Conservation (phyloP, 495 filamentous ascomycete species). For the Apodospora peruviana region DNA sequence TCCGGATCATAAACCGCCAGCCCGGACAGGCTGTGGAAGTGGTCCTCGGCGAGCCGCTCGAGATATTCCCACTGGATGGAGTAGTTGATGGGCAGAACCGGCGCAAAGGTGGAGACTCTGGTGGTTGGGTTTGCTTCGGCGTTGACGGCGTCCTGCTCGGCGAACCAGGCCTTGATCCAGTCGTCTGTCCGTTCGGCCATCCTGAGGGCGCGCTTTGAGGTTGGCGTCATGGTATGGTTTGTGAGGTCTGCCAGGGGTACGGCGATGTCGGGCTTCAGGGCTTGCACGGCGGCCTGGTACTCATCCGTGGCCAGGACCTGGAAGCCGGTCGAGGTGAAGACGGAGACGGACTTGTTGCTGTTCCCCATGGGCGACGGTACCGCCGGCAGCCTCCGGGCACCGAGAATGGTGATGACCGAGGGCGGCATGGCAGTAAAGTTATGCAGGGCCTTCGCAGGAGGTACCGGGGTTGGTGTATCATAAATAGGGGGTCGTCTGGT, state of each 20-base stretch:
- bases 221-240: conserved; percentile 46
- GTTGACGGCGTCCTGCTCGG: conserved; percentile 46
- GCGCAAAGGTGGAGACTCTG: conserved; percentile 61
- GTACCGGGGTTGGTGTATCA: conserved; percentile 26
- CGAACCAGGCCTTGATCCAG: conserved; percentile 67
- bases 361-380: conserved; percentile 69
- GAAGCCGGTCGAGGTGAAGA: conserved; percentile 83
- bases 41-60: conserved; percentile 53
- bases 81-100: conserved; percentile 70
- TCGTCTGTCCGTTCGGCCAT: conserved; percentile 87
- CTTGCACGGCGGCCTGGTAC: conserved; percentile 57
- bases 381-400: conserved; percentile 69
- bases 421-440: conserved; percentile 62
- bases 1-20: conserved; percentile 75
- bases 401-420: conserved; percentile 61
- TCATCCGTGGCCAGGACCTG: conserved; percentile 57
- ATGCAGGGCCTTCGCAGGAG: conserved; percentile 51
- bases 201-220: conserved; percentile 64
- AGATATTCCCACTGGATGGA: conserved; percentile 72
- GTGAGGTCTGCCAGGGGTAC: conserved; percentile 75
- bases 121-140: conserved; percentile 21
- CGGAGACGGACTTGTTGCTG: conserved; percentile 61
- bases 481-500: conserved; percentile 35
- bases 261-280: conserved; percentile 72
- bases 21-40: conserved; percentile 57